Base-by-base conservation (phyloP, 1,284 basidiomycete genomes). In the Polyporus tsugae region DNA sequence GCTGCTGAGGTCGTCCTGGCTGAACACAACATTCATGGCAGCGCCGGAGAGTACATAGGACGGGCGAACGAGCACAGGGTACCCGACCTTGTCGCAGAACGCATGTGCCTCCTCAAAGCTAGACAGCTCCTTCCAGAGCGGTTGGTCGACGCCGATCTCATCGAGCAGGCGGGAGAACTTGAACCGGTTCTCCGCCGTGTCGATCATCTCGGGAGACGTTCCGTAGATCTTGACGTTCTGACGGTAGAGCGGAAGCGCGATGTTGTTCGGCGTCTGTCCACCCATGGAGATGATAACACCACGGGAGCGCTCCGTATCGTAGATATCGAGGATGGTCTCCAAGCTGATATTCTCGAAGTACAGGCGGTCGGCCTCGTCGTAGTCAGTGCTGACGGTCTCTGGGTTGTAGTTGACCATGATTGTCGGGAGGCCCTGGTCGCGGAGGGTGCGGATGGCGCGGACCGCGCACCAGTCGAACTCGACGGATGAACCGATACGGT, bases 381-480 rank as follows among this genome's bases (percentile, higher is more conserved):
- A 99, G 81, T 99, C 98, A 59, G 98, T 99, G 78, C 95, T 96
- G 78, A 99, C 97, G 0, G 97, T 99, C 84, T 99, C 98, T 33
- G 97, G 97, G 81, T 99, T 99, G 84, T 99, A 99, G 85, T 99
- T 99, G 83, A 99, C 94, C 98, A 99, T 99, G 82, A 99, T 91
- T 9, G 98, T 99, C 78, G 95, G 96, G 72, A 95, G 85, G n/a
- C 96, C 96, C 78, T 94, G 92, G 57, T 97, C 93, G 68, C 97
- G 95, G 53, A 99, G 86, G 0, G 97, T 99, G 73, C 97, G 87
- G 81, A 99, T 98, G 36, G 97, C 96, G 63, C 97, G 92, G 62
- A 99, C 98, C 22, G 97, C 97, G 82, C 97, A 99, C 98, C 97
- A 99, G 80, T 99, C 97, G 82, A 99, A 99, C 82, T 99, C 98